These are phyloP conservation scores for Ceratobasidium sp. DNA, from an alignment of 1,284 basidiomycete genomes.

Conservation along the genomic window DNA sequence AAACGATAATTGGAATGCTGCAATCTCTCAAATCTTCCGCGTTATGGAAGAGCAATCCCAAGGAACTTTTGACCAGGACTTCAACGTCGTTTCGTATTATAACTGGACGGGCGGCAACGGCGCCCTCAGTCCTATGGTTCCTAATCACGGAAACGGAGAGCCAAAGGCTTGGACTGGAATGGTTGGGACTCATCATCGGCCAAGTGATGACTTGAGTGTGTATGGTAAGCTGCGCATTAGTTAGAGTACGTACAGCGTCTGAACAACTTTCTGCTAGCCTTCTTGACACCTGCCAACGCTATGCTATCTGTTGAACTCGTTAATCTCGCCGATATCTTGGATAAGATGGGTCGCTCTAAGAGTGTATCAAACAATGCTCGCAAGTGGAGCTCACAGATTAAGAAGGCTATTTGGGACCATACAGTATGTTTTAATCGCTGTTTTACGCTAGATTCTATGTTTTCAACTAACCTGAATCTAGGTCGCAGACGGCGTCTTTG, in stretches of 20 bases:
- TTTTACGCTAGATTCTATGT: background rate
- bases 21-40: slow-evolving; percentile 76
- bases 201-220: slow-evolving; percentile 75
- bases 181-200: slow-evolving; percentile 78
- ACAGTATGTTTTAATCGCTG: slow-evolving; percentile 58
- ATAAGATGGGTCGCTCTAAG: slow-evolving; percentile 59
- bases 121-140: slow-evolving; percentile 69
- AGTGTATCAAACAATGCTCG: slow-evolving; percentile 66
- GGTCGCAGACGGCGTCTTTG: slow-evolving; percentile 72
- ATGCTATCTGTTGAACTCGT: slow-evolving; percentile 79
- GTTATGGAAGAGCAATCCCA: slow-evolving; percentile 81
- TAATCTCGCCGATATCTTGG: slow-evolving; percentile 69
- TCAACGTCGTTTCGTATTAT: slow-evolving; percentile 77
- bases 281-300: slow-evolving; percentile 78
- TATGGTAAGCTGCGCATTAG: slow-evolving; percentile 61
- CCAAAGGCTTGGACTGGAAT: slow-evolving; percentile 59
- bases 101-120: slow-evolving; percentile 79
- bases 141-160: slow-evolving; percentile 73
- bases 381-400: slow-evolving; percentile 68
- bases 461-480: slow-evolving; percentile 48
- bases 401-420: slow-evolving; percentile 69
- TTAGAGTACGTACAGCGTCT: background rate
- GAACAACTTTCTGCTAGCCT: slow-evolving; percentile 59
- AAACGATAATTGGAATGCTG: slow-evolving; percentile 72
- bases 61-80: slow-evolving; percentile 71